Percentiles rank a stretch among this genome's conserved stretches.
phyloP scores from a whole-genome alignment of 1,284 basidiomycete species.

The Inonotus obliquus region DNA sequence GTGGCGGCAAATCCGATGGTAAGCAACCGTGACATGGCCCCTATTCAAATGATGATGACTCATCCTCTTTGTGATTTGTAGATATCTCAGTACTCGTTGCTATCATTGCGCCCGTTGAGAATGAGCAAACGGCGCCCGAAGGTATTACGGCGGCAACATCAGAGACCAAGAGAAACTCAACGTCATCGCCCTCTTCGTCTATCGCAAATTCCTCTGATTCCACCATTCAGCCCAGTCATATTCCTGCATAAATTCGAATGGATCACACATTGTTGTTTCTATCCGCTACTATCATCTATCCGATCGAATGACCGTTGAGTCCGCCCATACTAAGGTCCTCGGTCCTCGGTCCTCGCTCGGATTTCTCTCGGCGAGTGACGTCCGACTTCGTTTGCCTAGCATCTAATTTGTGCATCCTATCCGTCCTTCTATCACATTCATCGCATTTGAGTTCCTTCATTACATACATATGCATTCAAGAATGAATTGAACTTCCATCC shows the following conservation, averaged over 20 bases:
- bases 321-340: not conserved
- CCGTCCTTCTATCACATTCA: not conserved
- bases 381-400: not conserved
- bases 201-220: too few relatives aligned
- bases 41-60: constrained; percentile 9
- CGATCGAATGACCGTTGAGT: not conserved
- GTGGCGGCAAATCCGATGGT: constrained; percentile 77
- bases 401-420: not conserved
- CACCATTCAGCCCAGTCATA: too few relatives aligned
- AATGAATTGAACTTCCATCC: not conserved
- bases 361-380: not conserved
- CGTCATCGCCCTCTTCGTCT: not conserved
- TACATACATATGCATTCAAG: too few relatives aligned
- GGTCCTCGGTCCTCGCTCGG: not conserved
- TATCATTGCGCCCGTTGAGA: constrained; percentile 27
- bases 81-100: constrained; percentile 55
- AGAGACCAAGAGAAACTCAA: not conserved
- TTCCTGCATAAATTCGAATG: too few relatives aligned
- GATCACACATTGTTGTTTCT: not conserved
- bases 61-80: constrained; percentile 24
- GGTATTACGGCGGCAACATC: not conserved
- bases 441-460: not conserved
- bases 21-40: too few relatives aligned
- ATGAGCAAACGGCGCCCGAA: not conserved
- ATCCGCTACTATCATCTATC: not conserved